These are phyloP conservation scores for Porphyrellus cyaneotinctus DNA, from an alignment of 768 basidiomycete genomes.

Conservation along the genomic window DNA sequence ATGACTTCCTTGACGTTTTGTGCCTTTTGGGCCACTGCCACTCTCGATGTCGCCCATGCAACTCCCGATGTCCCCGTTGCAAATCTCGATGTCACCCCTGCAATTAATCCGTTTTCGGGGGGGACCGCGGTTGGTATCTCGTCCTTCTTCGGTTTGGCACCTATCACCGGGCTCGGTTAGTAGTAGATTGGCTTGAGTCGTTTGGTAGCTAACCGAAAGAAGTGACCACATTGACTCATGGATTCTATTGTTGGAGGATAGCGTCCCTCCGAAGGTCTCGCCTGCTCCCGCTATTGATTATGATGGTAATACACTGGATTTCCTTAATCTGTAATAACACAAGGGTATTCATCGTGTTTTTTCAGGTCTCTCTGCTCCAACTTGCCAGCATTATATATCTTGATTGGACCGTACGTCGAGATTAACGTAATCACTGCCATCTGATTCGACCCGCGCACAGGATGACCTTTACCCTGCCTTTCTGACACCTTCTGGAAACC, in stretches of 20 bases:
- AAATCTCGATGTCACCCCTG: too few relatives aligned
- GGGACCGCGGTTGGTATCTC: too few relatives aligned
- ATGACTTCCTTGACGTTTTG: background rate
- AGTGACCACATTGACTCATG: background rate
- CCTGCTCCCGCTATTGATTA: background rate
- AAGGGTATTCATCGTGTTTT: background rate
- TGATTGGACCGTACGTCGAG: background rate
- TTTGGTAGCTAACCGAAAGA: background rate
- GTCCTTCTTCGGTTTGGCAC: too few relatives aligned
- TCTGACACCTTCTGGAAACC: too few relatives aligned
- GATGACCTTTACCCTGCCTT: background rate
- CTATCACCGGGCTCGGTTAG: background rate
- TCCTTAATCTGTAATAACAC: background rate
- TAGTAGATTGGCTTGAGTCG: background rate
- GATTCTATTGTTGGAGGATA: background rate
- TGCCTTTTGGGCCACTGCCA: background rate
- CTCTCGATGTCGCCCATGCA: background rate
- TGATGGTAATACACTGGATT: background rate
- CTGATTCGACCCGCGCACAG: background rate
- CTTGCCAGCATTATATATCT: background rate
- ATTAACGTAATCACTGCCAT: background rate
- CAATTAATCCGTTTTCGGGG: too few relatives aligned
- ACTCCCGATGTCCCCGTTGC: too few relatives aligned
- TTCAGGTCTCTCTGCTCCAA: background rate
- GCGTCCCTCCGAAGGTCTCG: background rate